A percentile compares a stretch with the other conserved stretches of the same genome.
Evolutionary conservation across 2,329 filamentous ascomycete species (phyloP).

Genomic region (Fusarium tjaetaba): DNA sequence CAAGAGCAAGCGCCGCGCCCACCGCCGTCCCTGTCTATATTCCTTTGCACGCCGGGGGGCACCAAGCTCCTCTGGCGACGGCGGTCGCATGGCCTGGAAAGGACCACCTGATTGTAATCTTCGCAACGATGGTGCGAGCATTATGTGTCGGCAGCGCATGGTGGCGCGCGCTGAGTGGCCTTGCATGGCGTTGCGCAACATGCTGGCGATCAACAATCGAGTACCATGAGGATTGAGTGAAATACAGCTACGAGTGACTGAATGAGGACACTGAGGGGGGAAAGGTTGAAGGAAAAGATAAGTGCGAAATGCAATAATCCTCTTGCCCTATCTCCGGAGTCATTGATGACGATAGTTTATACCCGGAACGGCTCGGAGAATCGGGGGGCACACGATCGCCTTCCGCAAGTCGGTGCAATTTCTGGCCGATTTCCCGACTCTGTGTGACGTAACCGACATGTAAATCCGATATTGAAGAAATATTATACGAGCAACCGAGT

Average conservation of each 20-base stretch:
- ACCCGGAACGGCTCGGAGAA: constrained; percentile 39
- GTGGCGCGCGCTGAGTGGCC: constrained; percentile 38
- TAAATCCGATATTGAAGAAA: background rate
- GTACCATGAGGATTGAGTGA: constrained; percentile 17
- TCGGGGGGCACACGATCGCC: constrained; percentile 29
- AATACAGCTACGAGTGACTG: background rate
- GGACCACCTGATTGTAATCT: constrained; percentile 49
- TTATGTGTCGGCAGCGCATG: constrained; percentile 48
- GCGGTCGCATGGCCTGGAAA: constrained; percentile 77
- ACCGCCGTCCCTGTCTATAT: constrained; percentile 76
- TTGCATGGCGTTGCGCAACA: constrained; percentile 45
- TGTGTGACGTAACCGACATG: background rate
- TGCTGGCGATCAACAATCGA: constrained; percentile 29
- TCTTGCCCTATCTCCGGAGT: constrained; percentile 11
- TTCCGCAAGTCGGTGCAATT: constrained; percentile 20
- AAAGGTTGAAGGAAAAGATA: too few relatives aligned
- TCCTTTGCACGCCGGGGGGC: constrained; percentile 75
- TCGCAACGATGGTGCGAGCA: constrained; percentile 57
- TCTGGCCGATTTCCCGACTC: constrained; percentile 21
- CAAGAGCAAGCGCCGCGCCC: constrained; percentile 77
- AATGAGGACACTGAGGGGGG: background rate
- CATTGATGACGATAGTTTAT: constrained; percentile 42
- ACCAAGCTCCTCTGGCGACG: constrained; percentile 81
- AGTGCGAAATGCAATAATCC: constrained; percentile 1
- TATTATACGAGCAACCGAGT: background rate